Evolutionary conservation across 148 eudicot genomes (phyloP).

Genomic region (Chenopodium formosanum): DNA sequence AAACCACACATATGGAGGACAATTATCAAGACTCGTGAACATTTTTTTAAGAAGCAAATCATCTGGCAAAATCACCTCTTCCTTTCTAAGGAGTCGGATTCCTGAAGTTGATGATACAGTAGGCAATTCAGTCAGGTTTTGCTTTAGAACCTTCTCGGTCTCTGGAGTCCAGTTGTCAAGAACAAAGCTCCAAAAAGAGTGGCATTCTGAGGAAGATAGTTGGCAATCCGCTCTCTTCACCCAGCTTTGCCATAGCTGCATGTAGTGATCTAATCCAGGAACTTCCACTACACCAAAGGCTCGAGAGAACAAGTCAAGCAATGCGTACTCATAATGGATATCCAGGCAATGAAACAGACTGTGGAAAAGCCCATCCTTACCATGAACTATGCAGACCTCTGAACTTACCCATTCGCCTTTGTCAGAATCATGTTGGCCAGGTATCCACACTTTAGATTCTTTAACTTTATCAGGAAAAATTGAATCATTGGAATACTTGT

Average conservation of each 20-base stretch:
- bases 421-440: neutral
- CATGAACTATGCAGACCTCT: slow-evolving; percentile 10
- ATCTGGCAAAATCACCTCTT: slow-evolving; percentile 22
- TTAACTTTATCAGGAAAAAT: neutral
- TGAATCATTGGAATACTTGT: neutral
- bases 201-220: slow-evolving; percentile 9
- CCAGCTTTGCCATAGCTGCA: slow-evolving; percentile 20
- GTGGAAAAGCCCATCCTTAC: neutral
- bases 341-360: slow-evolving; percentile 17
- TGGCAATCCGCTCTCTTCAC: neutral
- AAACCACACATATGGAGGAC: slow-evolving; percentile 25
- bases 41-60: slow-evolving; percentile 25
- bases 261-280: slow-evolving; percentile 13
- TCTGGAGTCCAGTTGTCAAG: slow-evolving; percentile 15
- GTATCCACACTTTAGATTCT: slow-evolving; percentile 19
- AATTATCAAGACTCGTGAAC: slow-evolving; percentile 7
- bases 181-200: slow-evolving; percentile 19
- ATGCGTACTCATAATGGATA: slow-evolving; percentile 7
- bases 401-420: slow-evolving; percentile 27
- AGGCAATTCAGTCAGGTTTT: slow-evolving; percentile 16
- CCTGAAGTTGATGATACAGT: neutral
- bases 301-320: slow-evolving; percentile 15
- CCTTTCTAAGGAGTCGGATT: slow-evolving; percentile 9
- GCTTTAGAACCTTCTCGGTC: slow-evolving; percentile 1
- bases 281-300: slow-evolving; percentile 18